Percentiles rank a stretch among this genome's conserved stretches.
Conservation (phyloP, 805 yeast genomes). For the Pichia pseudocactophila region DNA sequence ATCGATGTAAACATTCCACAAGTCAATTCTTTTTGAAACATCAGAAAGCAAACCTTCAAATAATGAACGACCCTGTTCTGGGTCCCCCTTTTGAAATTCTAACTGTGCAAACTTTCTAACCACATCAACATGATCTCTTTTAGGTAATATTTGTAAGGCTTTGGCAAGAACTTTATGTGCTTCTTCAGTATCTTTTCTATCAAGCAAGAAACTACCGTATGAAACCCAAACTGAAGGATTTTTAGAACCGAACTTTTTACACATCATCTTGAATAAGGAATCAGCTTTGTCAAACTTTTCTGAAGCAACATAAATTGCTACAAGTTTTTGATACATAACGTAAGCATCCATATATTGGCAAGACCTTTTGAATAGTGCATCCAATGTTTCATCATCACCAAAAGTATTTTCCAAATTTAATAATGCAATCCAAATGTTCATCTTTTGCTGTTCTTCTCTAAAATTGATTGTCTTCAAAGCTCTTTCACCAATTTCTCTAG, state of each 20-base stretch:
- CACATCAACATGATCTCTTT: slow-evolving; percentile 65
- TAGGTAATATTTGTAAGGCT: slow-evolving; percentile 64
- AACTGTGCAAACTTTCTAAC: slow-evolving; percentile 84
- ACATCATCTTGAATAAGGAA: slow-evolving; percentile 51
- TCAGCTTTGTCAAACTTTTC: slow-evolving; percentile 68
- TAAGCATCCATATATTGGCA: slow-evolving; percentile 88
- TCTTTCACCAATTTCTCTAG: slow-evolving; percentile 86
- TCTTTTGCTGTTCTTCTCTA: slow-evolving; percentile 86
- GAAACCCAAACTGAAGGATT: slow-evolving; percentile 68
- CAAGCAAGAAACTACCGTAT: slow-evolving; percentile 70
- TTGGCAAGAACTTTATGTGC: slow-evolving; percentile 69
- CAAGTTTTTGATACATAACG: slow-evolving; percentile 71
- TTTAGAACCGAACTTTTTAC: slow-evolving; percentile 71
- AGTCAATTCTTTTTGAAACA: slow-evolving; percentile 83
- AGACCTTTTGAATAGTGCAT: slow-evolving; percentile 72
- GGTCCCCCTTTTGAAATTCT: slow-evolving; percentile 79
- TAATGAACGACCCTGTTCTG: slow-evolving; percentile 90
- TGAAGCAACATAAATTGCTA: slow-evolving; percentile 64
- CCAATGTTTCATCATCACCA: slow-evolving; percentile 77
- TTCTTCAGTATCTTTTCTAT: slow-evolving; percentile 43
- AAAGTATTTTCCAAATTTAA: slow-evolving; percentile 90
- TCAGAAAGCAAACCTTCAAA: slow-evolving; percentile 88
- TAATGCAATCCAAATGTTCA: slow-evolving; percentile 93
- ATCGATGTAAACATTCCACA: slow-evolving; percentile 94
- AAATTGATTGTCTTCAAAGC: slow-evolving; percentile 85